These are phyloP conservation scores for Chlorophyllum brunneum DNA, from an alignment of 768 basidiomycete species.

Conservation along the genomic window DNA sequence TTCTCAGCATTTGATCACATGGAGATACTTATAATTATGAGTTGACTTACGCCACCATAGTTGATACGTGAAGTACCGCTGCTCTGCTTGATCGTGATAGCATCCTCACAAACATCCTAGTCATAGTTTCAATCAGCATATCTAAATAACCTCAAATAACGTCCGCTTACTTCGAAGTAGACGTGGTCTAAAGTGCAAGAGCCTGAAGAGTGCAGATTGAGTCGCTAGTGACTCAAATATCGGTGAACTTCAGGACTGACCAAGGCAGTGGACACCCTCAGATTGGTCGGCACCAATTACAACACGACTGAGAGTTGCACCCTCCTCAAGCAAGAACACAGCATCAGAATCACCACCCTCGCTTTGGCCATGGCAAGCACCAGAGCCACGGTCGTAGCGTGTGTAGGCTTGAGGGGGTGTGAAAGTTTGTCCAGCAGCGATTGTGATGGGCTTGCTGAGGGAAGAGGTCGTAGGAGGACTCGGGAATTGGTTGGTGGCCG, in stretches of 20 bases:
- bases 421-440: slow-evolving; percentile 31
- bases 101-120: slow-evolving; percentile 35
- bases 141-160: background rate
- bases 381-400: slow-evolving; percentile 35
- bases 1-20: no score
- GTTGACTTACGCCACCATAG: slow-evolving; percentile 32
- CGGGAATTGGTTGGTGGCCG: slow-evolving; percentile 32
- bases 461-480: slow-evolving; percentile 30
- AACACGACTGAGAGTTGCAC: slow-evolving; percentile 36
- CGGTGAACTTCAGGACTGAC: slow-evolving; percentile 13
- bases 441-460: slow-evolving; percentile 30
- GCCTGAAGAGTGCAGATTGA: slow-evolving; percentile 13
- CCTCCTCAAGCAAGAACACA: slow-evolving; percentile 36
- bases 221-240: background rate
- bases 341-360: slow-evolving; percentile 38
- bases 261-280: slow-evolving; percentile 38
- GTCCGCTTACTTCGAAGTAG: slow-evolving; percentile 28
- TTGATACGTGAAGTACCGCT: slow-evolving; percentile 33
- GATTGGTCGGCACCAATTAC: slow-evolving; percentile 37
- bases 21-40: background rate
- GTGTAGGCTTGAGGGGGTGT: slow-evolving; percentile 32
- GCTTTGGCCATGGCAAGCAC: slow-evolving; percentile 31
- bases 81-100: slow-evolving; percentile 37
- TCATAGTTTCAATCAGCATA: background rate
- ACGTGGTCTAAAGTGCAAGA: slow-evolving; percentile 29